Base-by-base conservation (phyloP, 129 eudicot genomes). In the Escallonia rubra region DNA sequence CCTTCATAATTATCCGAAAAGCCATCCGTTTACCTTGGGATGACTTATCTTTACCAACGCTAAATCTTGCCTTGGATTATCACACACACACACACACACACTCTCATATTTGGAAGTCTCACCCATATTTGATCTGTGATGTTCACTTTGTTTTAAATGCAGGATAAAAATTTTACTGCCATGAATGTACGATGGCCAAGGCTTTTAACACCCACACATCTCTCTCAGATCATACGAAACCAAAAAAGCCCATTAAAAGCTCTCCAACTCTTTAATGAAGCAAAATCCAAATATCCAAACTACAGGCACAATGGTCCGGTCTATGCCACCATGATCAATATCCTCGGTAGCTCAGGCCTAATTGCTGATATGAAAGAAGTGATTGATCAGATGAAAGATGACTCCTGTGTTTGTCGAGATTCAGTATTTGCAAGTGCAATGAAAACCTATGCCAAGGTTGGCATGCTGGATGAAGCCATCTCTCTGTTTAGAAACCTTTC, bases 101-200 rank as follows among this genome's bases (percentile, higher is more conserved):
- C 12, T 2, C 11, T 3, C 11, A 50, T 50, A 50, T 3, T 50
- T 11, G 55, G 10, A 50, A 50, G 4, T 38, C 52, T 65, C 40
- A 49, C 4, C 1, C 49, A 6, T 54, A 10, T 15, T 38, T 56
- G 10, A 46, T 49, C 12, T 59, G 44, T 56, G 6, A 9, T 43
- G 43, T 56, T 14, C 23, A 68, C 43, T 43, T 57, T 57, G 65
- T 44, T 23, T 58, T 8, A 14, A 23, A 62, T 5, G 56, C 57
- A 38, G 52, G 42, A 14, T 16, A 23, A 9, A 23, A 10, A 6
- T 34, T 51, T 50, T 13, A 67, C 5, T 54, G 15, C 61, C 79
- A 88, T 85, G 94, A 82, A 65, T 65, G 79, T 91, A 66, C 83
- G 88, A 77, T 92, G 96, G 98, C 98, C 98, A 13, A 77, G 96